Base-by-base conservation (phyloP, 768 basidiomycete species). In the Mrakia blollopis region DNA sequence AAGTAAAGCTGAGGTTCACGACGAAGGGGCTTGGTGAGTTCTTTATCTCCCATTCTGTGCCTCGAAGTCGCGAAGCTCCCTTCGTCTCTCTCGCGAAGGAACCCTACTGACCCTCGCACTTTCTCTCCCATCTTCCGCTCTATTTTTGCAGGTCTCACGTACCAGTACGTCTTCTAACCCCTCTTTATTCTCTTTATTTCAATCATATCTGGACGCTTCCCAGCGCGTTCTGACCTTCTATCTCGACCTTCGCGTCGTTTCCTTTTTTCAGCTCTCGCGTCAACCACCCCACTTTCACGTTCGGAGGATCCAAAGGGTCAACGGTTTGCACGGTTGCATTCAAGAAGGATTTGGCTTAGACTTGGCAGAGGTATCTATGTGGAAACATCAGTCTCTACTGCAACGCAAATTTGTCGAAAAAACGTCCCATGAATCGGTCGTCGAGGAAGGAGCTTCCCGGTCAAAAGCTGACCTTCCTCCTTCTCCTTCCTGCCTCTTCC, bases 1-100 rank as follows among this genome's bases (percentile, higher is more conserved):
- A 85, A 76, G 78, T 85, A 70, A 83, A 82, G 72, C 70, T 76
- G 73, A 80, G 82, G 30, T 85, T 83, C 30, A 68, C 68, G 32
- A 39, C 74, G 44, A 35, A 63, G 7, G 76, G 52, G 8, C 70
- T 77, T 50, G 76, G 76, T 76, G 9, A 18, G 75, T 9, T 13
- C 2, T 7, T 10, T 41, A 30, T 52, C 18, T 16, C 47, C 18
- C 18, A 50, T 50, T 50, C 18, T 50, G 16, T 50, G 47, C 47
- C 18, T 50, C 47, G 47, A 50, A n/a, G n/a, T n/a, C 16, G 16
- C 9, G 2, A 18, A 50, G 14, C 11, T 9, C 4, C 32, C 13
- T 35, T 57, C 57, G 57, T 28, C 28, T 5, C 4, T 54, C 7
- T 57, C 23, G 57, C 57, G 18, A 57, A 25, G 28, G 2, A 21